Percentiles rank a stretch among this genome's conserved stretches.
phyloP scores from a whole-genome alignment of 139 green algal genomes.

The Closterium sp. region DNA sequence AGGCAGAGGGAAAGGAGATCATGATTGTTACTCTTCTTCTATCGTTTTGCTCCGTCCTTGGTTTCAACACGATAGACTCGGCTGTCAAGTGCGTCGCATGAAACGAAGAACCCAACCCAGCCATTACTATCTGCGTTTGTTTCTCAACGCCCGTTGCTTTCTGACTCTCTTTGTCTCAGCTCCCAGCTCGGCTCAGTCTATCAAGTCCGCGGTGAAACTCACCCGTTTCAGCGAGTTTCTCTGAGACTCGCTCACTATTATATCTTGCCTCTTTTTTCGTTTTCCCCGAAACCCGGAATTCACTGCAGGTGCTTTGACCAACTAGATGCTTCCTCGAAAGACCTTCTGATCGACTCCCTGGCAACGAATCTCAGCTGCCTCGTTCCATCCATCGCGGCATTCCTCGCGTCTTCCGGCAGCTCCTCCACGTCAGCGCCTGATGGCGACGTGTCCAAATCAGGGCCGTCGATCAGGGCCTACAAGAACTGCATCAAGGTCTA shows the following conservation, averaged over 20 bases:
- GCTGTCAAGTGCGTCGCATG: too few relatives aligned
- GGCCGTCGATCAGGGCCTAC: conserved; percentile 51
- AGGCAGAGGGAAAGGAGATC: neutral
- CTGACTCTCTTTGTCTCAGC: neutral
- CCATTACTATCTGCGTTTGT: neutral
- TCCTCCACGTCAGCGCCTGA: conserved; percentile 29
- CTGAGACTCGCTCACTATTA: too few relatives aligned
- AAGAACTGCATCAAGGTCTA: conserved; percentile 70
- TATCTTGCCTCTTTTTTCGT: neutral
- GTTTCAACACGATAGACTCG: too few relatives aligned
- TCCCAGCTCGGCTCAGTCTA: neutral
- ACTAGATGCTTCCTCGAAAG: conserved; percentile 15
- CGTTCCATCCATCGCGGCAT: conserved; percentile 56
- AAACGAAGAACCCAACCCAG: too few relatives aligned
- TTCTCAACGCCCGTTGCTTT: neutral
- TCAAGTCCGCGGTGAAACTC: too few relatives aligned
- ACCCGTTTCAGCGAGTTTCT: too few relatives aligned
- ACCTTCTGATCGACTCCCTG: conserved; percentile 53
- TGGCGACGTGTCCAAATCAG: neutral
- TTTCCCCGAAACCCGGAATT: neutral
- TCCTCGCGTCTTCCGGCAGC: conserved; percentile 44
- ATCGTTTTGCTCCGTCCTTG: too few relatives aligned
- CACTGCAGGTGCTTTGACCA: conserved; percentile 29
- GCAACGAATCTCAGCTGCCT: conserved; percentile 58
- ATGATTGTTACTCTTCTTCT: too few relatives aligned